phyloP scores from a whole-genome alignment of 371 early-diverging fungal genomes.

The Mortierella sp. region DNA sequence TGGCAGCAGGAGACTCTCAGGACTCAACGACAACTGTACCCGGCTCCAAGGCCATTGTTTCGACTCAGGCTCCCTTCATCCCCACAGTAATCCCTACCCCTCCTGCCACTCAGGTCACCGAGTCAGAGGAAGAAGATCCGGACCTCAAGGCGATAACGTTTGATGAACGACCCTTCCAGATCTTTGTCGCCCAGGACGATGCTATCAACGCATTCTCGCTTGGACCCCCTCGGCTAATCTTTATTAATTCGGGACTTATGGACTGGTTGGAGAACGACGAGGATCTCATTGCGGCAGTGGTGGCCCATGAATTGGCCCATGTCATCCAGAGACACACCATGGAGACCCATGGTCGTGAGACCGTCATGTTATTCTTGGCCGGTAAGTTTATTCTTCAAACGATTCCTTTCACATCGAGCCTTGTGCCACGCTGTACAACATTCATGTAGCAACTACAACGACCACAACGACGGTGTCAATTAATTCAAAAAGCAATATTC shows the following conservation, averaged over 20 bases:
- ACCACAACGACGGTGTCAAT: not conserved
- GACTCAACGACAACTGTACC: not conserved
- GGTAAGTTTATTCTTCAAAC: conserved; percentile 18
- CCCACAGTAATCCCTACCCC: conserved; percentile 1
- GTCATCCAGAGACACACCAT: conserved; percentile 73
- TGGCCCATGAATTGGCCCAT: conserved; percentile 77
- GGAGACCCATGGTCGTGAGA: conserved; percentile 68
- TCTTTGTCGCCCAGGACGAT: conserved; percentile 50
- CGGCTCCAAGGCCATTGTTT: conserved; percentile 36
- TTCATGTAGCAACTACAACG: not conserved
- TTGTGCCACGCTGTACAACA: not conserved
- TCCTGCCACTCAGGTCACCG: not conserved
- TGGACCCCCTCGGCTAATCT: conserved; percentile 54
- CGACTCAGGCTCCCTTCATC: conserved; percentile 22
- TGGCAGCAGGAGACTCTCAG: not conserved
- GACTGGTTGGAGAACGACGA: conserved; percentile 67
- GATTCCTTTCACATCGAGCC: not conserved
- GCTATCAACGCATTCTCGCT: conserved; percentile 47
- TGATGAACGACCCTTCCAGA: conserved; percentile 51
- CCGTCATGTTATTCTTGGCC: conserved; percentile 51
- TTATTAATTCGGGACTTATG: conserved; percentile 65
- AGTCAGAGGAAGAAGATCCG: conserved; percentile 24
- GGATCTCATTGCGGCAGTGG: conserved; percentile 67
- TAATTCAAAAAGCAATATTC: not conserved
- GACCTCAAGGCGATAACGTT: conserved; percentile 36